Evolutionary conservation across 768 basidiomycete genomes (phyloP).

Genomic region (Suillus cothurnatus): DNA sequence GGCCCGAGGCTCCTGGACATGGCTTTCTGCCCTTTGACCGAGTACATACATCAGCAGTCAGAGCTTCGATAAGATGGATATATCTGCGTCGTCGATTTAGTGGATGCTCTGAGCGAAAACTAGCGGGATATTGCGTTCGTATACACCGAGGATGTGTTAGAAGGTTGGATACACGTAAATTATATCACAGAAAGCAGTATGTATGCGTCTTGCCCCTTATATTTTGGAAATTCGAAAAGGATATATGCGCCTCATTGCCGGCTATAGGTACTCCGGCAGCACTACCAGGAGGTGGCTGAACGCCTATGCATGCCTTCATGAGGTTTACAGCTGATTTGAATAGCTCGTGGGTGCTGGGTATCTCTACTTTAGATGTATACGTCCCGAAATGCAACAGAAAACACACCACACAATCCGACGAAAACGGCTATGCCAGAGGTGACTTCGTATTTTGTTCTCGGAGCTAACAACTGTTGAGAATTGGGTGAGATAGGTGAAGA

Average conservation of each 20-base stretch:
- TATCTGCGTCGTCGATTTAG: background rate
- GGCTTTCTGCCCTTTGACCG: too few species aligned
- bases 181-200: background rate
- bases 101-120: background rate
- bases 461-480: background rate
- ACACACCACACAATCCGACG: conserved; percentile 17
- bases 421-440: conserved; percentile 43
- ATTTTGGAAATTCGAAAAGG: background rate
- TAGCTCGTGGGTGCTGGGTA: conserved; percentile 70
- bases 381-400: background rate
- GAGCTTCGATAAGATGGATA: background rate
- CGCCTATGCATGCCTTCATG: conserved; percentile 57
- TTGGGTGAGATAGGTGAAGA: background rate
- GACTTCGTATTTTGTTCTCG: background rate
- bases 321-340: conserved; percentile 75
- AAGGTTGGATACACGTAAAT: background rate
- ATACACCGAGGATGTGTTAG: background rate
- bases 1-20: too few species aligned
- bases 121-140: background rate
- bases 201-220: background rate
- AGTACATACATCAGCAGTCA: background rate
- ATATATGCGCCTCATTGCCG: background rate
- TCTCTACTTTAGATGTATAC: background rate
- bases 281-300: conserved; percentile 15
- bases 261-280: background rate